phyloP scores from a whole-genome alignment of 345 rosid species.

The Linum lewisii region DNA sequence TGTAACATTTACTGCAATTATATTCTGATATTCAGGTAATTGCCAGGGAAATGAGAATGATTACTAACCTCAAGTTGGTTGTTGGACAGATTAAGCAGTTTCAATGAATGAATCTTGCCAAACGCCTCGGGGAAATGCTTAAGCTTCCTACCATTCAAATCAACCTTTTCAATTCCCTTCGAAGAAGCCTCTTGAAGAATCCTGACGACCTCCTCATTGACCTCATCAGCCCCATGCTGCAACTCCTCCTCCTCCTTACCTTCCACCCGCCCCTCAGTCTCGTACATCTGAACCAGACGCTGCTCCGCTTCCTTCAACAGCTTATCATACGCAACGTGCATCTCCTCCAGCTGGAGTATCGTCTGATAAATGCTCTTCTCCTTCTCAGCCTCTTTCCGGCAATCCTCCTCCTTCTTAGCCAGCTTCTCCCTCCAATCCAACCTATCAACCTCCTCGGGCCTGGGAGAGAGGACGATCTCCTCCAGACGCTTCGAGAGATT shows the following conservation, averaged over 20 bases:
- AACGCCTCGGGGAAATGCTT: constrained; percentile 74
- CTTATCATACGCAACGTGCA: constrained; percentile 68
- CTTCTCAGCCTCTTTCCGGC: constrained; percentile 45
- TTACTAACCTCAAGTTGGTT: constrained; percentile 68
- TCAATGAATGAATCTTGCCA: constrained; percentile 54
- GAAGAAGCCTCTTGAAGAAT: constrained; percentile 46
- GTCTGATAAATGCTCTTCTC: constrained; percentile 40
- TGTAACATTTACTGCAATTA: not conserved
- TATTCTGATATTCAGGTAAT: not conserved
- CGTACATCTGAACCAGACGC: constrained; percentile 59
- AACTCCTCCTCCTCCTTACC: constrained; percentile 18
- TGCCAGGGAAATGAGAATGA: not conserved
- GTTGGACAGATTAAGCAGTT: constrained; percentile 48
- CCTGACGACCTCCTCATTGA: constrained; percentile 51
- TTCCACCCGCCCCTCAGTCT: constrained; percentile 30
- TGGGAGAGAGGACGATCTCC: constrained; percentile 56
- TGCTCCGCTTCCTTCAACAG: constrained; percentile 76
- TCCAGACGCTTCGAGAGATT: constrained; percentile 54
- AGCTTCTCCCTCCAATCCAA: constrained; percentile 43
- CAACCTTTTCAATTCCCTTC: constrained; percentile 49
- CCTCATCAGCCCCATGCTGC: constrained; percentile 23
- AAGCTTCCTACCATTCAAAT: constrained; percentile 51
- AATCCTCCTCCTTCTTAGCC: constrained; percentile 49
- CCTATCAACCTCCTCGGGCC: constrained; percentile 41
- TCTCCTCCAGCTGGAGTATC: constrained; percentile 61